Conservation (phyloP, 2,329 filamentous ascomycete genomes). For the Calonectria leucothoes region DNA sequence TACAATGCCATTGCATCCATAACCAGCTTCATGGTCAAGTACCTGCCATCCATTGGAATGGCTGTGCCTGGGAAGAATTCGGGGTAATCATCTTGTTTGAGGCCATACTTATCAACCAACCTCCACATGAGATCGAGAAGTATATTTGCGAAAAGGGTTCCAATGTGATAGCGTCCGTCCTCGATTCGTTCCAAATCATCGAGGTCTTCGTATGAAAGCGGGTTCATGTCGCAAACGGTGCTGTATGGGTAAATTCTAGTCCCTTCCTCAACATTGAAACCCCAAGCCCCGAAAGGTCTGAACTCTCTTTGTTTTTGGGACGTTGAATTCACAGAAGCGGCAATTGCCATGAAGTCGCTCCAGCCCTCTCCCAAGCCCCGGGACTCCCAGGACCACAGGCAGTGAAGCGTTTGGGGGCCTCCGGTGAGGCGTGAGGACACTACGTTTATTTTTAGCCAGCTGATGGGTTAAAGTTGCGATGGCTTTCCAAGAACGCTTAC, state of each 20-base stretch:
- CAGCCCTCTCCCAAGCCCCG: background rate
- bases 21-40: background rate
- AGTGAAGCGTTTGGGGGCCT: no score
- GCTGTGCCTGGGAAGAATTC: background rate
- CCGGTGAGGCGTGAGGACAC: no score
- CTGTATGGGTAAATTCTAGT: background rate
- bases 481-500: no score
- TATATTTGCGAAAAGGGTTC: no score
- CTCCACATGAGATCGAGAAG: no score
- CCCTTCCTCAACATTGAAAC: accelerated
- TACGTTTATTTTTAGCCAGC: no score
- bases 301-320: background rate
- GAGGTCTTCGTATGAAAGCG: background rate
- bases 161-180: background rate
- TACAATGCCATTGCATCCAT: background rate
- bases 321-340: background rate
- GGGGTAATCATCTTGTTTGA: background rate
- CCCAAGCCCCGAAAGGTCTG: background rate
- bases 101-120: background rate
- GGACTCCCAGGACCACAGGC: no score
- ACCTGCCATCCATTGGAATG: background rate
- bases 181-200: no score
- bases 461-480: background rate
- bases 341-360: background rate
- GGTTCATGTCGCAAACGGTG: background rate